Evolutionary conservation across 352 stramenopile species (phyloP).

Genomic region (Thalassiosira pacifica): DNA sequence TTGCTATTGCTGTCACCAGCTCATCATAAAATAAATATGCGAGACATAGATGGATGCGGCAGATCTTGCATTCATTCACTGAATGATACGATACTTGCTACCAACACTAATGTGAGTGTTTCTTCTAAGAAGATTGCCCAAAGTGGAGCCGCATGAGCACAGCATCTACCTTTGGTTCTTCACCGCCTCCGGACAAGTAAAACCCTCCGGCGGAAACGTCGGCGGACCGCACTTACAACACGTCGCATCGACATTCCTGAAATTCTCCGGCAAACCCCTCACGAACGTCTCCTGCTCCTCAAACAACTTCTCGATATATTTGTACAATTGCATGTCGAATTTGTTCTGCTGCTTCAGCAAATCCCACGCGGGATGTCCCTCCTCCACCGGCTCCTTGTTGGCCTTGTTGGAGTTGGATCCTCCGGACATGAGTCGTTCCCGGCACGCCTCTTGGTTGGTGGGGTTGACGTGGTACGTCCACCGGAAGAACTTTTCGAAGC

Average conservation of each 20-base stretch:
- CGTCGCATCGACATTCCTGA: slow-evolving; percentile 64
- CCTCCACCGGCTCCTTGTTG: slow-evolving; percentile 63
- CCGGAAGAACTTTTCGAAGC: slow-evolving; percentile 73
- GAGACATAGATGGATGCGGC: too few species aligned
- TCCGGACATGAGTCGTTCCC: slow-evolving; percentile 61
- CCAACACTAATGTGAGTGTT: too few species aligned
- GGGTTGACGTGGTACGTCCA: slow-evolving; percentile 75
- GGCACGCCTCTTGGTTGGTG: slow-evolving; percentile 69
- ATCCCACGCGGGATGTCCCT: slow-evolving; percentile 61
- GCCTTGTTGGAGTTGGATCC: slow-evolving; percentile 72
- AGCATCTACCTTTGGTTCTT: slow-evolving; percentile 62
- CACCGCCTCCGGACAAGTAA: slow-evolving; percentile 64
- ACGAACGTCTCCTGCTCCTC: slow-evolving; percentile 70
- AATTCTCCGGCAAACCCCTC: slow-evolving; percentile 62
- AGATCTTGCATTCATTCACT: too few species aligned
- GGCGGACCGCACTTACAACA: slow-evolving; percentile 73
- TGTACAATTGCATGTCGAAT: slow-evolving; percentile 65
- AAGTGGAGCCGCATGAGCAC: too few species aligned
- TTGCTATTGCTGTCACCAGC: too few species aligned
- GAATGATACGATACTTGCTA: too few species aligned
- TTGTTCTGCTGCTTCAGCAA: slow-evolving; percentile 66
- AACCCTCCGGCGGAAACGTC: slow-evolving; percentile 69
- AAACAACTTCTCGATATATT: slow-evolving; percentile 66
- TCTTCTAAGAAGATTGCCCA: too few species aligned
- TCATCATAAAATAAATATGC: too few species aligned